phyloP scores from a whole-genome alignment of 768 basidiomycete species.

The Hemileccinum rubropunctum region DNA sequence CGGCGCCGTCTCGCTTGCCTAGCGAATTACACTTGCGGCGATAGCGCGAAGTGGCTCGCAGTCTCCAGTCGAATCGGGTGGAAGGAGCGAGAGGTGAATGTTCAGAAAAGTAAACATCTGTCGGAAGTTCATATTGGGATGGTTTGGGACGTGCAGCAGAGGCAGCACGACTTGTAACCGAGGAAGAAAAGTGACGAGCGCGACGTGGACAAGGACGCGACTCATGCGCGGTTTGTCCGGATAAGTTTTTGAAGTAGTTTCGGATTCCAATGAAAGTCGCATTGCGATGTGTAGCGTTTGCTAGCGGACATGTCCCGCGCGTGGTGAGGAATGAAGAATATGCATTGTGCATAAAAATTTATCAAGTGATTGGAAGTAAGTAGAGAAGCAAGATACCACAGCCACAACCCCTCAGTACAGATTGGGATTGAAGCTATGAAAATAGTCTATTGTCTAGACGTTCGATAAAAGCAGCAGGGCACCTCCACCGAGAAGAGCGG shows the following conservation, averaged over 20 bases:
- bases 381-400: conserved; percentile 1
- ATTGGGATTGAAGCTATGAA: too few relatives aligned
- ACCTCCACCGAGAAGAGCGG: conserved; percentile 46
- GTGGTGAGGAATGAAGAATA: conserved; percentile 4
- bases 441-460: conserved; percentile 31
- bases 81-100: conserved; percentile 26
- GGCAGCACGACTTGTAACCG: conserved; percentile 4
- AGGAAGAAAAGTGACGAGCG: conserved; percentile 15
- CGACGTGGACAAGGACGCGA: background rate
- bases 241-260: conserved; percentile 25
- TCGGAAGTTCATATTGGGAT: conserved; percentile 21
- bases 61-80: conserved; percentile 60
- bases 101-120: conserved; percentile 30
- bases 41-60: conserved; percentile 48
- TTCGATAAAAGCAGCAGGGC: conserved; percentile 53
- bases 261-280: conserved; percentile 32
- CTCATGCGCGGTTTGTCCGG: conserved; percentile 1
- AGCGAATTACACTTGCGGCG: conserved; percentile 12
- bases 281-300: conserved; percentile 6
- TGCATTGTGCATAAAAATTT: conserved; percentile 16
- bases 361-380: background rate
- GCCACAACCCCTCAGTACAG: conserved; percentile 11
- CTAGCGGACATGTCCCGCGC: conserved; percentile 4
- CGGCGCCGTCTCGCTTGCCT: conserved; percentile 11
- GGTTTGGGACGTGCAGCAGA: conserved; percentile 12